Base-by-base conservation (phyloP, 495 filamentous ascomycete species). In the Hypoxylon crocopeplum region DNA sequence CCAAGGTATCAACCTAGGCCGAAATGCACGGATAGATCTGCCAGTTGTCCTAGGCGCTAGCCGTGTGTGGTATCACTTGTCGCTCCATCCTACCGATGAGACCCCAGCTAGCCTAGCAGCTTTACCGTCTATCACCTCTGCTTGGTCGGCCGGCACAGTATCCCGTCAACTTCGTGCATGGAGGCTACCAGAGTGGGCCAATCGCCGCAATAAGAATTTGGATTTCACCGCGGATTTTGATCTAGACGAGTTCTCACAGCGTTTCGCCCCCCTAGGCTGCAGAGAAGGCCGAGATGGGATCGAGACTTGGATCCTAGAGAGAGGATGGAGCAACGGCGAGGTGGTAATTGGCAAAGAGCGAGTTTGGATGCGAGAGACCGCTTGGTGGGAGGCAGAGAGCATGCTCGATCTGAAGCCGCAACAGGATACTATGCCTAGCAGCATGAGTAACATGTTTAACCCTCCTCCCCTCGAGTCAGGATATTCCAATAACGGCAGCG, bases 181-280 rank as follows among this genome's bases (percentile, higher is more conserved):
- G 94, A 80, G 94, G 59, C 79, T 98, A 4, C 89, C 93, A 0
- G 94, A 98, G 70, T 98, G 94, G 94, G 90, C 92, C 1, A 98
- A 97, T 66, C 88, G 93, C 38, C 84, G 94, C 24, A 91, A 91
- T 62, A 93, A 91, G 71, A 83, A 88, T 56, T 84, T 98, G n/a
- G 94, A 98, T 71, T 98, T 96, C 70, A 98, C 94, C 0, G 90
- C 91, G 8, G 94, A 98, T 64, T 98, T 98, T 64, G 94, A 98
- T 65, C 71, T 92, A 12, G 91, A 97, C 33, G 94, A 98, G 69
- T 98, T 98, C 67, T 82, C 83, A 21, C 82, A 80, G 64, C 84
- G 95, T 17, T 98, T 97, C 69, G 75, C 85, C 19, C 80, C 84
- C 8, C 81, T 98, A 7, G 94, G 94, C 13, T 98, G 94, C 69